These are phyloP conservation scores for Eucalyptus pauciflora DNA, from an alignment of 345 rosid genomes.

Conservation along the genomic window DNA sequence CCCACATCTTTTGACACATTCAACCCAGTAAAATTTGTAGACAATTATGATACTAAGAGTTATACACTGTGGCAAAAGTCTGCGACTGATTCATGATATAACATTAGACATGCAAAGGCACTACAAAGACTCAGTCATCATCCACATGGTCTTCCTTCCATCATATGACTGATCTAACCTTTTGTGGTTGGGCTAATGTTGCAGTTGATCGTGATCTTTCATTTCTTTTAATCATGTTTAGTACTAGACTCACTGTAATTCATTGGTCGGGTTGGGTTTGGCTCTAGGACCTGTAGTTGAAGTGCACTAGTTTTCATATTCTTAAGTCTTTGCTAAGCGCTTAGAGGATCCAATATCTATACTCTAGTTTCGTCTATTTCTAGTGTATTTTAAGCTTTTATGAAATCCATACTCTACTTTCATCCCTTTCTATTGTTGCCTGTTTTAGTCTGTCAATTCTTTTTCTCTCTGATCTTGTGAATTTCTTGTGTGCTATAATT, in stretches of 20 bases:
- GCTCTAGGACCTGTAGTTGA: not conserved
- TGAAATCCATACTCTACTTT: not conserved
- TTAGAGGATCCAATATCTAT: not conserved
- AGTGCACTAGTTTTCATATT: not conserved
- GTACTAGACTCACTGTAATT: not conserved
- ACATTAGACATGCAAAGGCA: not conserved
- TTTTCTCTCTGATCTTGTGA: not conserved
- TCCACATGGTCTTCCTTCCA: not conserved
- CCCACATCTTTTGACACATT: not conserved
- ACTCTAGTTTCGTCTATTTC: not conserved
- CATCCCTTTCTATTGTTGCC: not conserved
- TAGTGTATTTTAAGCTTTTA: not conserved
- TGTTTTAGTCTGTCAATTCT: not conserved
- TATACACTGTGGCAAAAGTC: not conserved
- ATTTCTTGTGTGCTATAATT: not conserved
- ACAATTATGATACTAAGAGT: not conserved
- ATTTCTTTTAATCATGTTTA: not conserved
- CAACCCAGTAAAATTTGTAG: not conserved
- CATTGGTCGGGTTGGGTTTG: not conserved
- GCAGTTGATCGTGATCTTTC: not conserved
- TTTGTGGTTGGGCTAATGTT: not conserved
- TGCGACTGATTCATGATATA: not conserved
- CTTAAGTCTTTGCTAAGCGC: not conserved
- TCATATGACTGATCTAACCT: not conserved
- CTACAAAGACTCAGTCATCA: not conserved